A percentile compares a stretch with the other conserved stretches of the same genome.
Evolutionary conservation across 495 filamentous ascomycete species (phyloP).

Genomic region (Neurospora sp.): DNA sequence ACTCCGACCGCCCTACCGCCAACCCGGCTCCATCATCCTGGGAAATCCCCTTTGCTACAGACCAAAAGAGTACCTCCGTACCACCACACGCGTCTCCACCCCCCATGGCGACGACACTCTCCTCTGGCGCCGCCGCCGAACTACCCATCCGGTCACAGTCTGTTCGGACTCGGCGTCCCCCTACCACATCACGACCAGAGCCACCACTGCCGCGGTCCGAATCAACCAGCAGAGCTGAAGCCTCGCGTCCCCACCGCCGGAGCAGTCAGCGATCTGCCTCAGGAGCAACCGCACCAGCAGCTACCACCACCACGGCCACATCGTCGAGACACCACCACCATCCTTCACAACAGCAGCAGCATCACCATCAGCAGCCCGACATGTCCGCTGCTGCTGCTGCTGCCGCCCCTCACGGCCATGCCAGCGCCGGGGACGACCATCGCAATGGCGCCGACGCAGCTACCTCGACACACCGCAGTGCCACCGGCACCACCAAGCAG

Average conservation of each 20-base stretch:
- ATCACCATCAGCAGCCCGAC: slow-evolving; percentile 29
- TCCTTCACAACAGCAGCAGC: slow-evolving; percentile 9
- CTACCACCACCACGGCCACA: background rate
- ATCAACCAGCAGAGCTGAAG: slow-evolving; percentile 26
- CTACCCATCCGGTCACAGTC: slow-evolving; percentile 27
- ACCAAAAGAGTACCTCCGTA: background rate
- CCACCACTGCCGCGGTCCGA: slow-evolving; percentile 22
- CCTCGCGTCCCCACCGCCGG: slow-evolving; percentile 34
- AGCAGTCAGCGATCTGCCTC: slow-evolving; percentile 24
- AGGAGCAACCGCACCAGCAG: slow-evolving; percentile 1
- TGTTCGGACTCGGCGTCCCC: slow-evolving; percentile 23
- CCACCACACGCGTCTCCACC: background rate
- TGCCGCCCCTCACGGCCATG: slow-evolving; percentile 16
- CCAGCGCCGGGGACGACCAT: slow-evolving; percentile 35
- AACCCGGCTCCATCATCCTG: background rate
- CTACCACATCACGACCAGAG: slow-evolving; percentile 20
- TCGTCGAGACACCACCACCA: background rate
- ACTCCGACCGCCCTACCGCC: background rate
- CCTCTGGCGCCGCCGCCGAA: slow-evolving; percentile 17
- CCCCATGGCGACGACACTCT: slow-evolving; percentile 20
- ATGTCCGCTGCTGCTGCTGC: slow-evolving; percentile 41
- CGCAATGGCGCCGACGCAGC: slow-evolving; percentile 34
- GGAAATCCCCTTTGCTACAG: slow-evolving; percentile 1
- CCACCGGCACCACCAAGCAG: slow-evolving; percentile 26
- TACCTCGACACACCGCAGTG: slow-evolving; percentile 17